These are phyloP conservation scores for Ceratocystis albifundus DNA, from an alignment of 2,329 filamentous ascomycete genomes.

Conservation along the genomic window DNA sequence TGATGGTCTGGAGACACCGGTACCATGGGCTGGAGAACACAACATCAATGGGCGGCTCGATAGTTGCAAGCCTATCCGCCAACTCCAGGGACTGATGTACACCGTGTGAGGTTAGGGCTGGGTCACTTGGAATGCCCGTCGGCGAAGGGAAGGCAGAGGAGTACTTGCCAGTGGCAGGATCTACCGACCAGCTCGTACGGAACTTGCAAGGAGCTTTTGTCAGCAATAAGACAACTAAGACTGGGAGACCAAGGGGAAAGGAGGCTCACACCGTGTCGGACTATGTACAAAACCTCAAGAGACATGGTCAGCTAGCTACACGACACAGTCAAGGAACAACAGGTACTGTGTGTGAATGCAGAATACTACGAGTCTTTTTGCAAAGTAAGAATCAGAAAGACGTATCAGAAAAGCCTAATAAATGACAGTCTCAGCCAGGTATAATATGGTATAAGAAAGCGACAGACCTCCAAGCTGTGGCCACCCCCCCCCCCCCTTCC, in stretches of 20 bases:
- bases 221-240: slow-evolving; percentile 15
- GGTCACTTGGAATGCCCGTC: slow-evolving; percentile 79
- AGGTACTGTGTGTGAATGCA: not conserved
- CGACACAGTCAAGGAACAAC: not conserved
- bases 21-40: slow-evolving; percentile 84
- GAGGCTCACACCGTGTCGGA: slow-evolving; percentile 57
- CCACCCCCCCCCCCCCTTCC: not conserved
- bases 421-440: not conserved
- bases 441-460: not conserved
- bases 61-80: slow-evolving; percentile 48
- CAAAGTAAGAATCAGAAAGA: not conserved
- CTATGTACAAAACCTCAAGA: slow-evolving; percentile 60
- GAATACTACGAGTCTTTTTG: not conserved
- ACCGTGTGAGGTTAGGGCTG: slow-evolving; percentile 75
- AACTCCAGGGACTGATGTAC: slow-evolving; percentile 73
- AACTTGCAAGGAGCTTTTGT: slow-evolving; percentile 46
- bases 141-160: slow-evolving; percentile 61
- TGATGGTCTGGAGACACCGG: slow-evolving; percentile 73
- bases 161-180: slow-evolving; percentile 70
- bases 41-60: slow-evolving; percentile 56
- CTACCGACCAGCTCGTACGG: slow-evolving; percentile 78
- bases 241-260: not conserved
- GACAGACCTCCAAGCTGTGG: not conserved
- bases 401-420: not conserved
- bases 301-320: slow-evolving; percentile 37